Conservation (phyloP, 345 rosid genomes). For the Geranium brycei region DNA sequence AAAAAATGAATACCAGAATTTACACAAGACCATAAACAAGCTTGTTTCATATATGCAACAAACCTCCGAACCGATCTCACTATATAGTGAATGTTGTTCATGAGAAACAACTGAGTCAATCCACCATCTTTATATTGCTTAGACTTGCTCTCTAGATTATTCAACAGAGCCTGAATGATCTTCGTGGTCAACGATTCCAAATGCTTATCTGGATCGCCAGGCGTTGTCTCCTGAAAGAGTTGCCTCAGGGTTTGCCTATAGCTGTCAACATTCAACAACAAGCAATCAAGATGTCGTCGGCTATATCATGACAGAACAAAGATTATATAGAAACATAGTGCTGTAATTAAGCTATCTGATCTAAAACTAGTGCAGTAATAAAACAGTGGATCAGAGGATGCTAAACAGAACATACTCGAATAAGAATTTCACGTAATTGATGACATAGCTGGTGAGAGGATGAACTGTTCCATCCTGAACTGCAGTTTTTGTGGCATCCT, state of each 20-base stretch:
- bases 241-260: slow-evolving; percentile 71
- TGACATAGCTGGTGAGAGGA: slow-evolving; percentile 95
- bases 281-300: slow-evolving; percentile 3
- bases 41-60: slow-evolving; percentile 8
- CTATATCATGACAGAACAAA: background rate
- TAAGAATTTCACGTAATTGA: slow-evolving; percentile 84
- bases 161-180: slow-evolving; percentile 84
- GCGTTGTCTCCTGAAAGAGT: slow-evolving; percentile 69
- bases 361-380: background rate
- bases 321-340: too few species aligned
- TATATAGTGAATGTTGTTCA: slow-evolving; percentile 94
- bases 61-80: slow-evolving; percentile 95
- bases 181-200: slow-evolving; percentile 59
- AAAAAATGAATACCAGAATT: too few species aligned
- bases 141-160: slow-evolving; percentile 84
- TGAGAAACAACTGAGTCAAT: slow-evolving; percentile 78
- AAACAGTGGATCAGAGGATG: slow-evolving; percentile 2
- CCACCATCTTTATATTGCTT: slow-evolving; percentile 92
- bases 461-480: slow-evolving; percentile 97
- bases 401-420: slow-evolving; percentile 55
- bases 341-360: too few species aligned
- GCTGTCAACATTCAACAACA: slow-evolving; percentile 27
- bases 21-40: slow-evolving; percentile 1
- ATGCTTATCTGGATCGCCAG: slow-evolving; percentile 45
- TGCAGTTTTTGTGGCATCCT: slow-evolving; percentile 91